These are phyloP conservation scores for Melampsora americana DNA, from an alignment of 1,284 basidiomycete genomes.

Conservation along the genomic window DNA sequence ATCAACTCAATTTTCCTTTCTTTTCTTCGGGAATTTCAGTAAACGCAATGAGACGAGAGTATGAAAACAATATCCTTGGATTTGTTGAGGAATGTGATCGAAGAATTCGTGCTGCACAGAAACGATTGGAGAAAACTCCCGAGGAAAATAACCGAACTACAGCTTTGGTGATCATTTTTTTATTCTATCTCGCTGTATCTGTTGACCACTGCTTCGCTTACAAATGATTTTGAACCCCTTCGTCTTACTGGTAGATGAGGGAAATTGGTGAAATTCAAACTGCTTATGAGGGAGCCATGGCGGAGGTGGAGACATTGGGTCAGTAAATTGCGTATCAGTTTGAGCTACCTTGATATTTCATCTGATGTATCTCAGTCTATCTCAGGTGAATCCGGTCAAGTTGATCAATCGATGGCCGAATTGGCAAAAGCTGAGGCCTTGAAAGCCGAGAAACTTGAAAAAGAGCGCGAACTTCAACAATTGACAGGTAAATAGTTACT, in stretches of 20 bases:
- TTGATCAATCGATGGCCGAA: constrained; percentile 97
- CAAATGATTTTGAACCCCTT: neutral
- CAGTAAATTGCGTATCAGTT: constrained; percentile 51
- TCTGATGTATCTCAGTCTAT: constrained; percentile 14
- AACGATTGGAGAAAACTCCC: constrained; percentile 95
- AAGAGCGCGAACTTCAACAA: constrained; percentile 95
- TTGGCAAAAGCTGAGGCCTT: constrained; percentile 95
- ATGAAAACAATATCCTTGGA: constrained; percentile 87
- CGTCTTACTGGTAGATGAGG: constrained; percentile 68
- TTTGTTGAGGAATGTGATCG: constrained; percentile 99
- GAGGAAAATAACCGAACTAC: constrained; percentile 99
- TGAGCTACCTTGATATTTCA: constrained; percentile 46
- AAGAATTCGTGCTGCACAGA: constrained; percentile 86
- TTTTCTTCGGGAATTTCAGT: constrained; percentile 52
- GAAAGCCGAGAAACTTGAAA: constrained; percentile 91
- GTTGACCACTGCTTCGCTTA: neutral
- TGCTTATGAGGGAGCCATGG: constrained; percentile 94
- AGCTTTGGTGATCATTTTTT: constrained; percentile 68
- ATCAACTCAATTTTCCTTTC: neutral
- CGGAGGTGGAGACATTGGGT: constrained; percentile 94
- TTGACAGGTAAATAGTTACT: constrained; percentile 60
- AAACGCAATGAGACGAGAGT: constrained; percentile 81
- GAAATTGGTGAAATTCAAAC: constrained; percentile 99
- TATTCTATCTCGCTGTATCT: neutral
- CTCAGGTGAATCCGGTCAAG: constrained; percentile 87